Conservation (phyloP, 345 rosid species). For the Lenwebbia sp. region DNA sequence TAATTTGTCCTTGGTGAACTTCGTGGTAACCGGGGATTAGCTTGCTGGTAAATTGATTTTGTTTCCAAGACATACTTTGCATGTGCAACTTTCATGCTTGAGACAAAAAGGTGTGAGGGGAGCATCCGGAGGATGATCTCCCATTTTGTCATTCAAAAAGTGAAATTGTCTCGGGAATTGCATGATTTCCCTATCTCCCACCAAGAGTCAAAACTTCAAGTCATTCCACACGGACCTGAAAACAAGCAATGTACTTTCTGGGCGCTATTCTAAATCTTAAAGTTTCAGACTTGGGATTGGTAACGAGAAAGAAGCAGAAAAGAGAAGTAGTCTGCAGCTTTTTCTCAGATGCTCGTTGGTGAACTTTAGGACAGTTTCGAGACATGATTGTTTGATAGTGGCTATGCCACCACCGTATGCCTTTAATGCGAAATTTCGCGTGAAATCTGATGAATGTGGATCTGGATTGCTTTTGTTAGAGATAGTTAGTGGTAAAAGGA, state of each 20-base stretch:
- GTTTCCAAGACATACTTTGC: background rate
- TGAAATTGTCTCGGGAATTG: background rate
- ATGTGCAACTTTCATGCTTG: background rate
- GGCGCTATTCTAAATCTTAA: background rate
- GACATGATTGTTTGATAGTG: background rate
- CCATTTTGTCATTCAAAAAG: background rate
- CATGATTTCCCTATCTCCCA: background rate
- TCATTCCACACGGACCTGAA: background rate
- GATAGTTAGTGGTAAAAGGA: slow-evolving; percentile 35
- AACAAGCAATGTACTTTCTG: background rate
- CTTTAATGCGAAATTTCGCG: slow-evolving; percentile 24
- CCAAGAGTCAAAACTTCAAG: background rate
- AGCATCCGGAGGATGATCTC: background rate
- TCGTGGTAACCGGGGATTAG: background rate
- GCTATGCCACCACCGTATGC: slow-evolving; percentile 10
- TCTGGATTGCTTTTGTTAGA: slow-evolving; percentile 31
- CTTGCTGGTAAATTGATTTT: background rate
- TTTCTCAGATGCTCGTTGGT: background rate
- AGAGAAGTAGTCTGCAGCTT: background rate
- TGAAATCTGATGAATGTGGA: slow-evolving; percentile 38
- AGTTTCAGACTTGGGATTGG: background rate
- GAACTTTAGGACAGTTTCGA: background rate
- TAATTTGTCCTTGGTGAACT: background rate
- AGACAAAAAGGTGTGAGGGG: background rate
- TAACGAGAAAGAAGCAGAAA: background rate